Evolutionary conservation across 2,329 filamentous ascomycete genomes (phyloP).

Genomic region (Cladobotryum protrusum): DNA sequence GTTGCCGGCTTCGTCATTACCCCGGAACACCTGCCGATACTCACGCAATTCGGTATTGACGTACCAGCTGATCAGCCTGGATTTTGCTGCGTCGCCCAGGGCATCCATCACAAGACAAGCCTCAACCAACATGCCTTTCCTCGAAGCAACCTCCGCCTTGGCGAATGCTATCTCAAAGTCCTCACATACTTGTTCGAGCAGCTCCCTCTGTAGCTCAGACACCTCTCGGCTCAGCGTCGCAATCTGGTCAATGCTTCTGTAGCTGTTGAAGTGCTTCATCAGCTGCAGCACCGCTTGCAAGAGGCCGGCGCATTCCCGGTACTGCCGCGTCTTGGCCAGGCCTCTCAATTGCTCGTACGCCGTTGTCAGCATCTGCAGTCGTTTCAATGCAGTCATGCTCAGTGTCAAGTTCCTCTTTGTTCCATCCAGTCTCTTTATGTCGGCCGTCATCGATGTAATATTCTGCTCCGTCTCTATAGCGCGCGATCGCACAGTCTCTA

Average conservation of each 20-base stretch:
- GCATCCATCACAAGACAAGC: constrained; percentile 93
- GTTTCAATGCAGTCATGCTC: constrained; percentile 96
- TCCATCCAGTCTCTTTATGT: constrained; percentile 94
- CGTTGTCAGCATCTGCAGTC: constrained; percentile 96
- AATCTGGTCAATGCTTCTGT: constrained; percentile 96
- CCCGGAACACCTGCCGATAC: constrained; percentile 91
- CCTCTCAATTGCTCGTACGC: constrained; percentile 94
- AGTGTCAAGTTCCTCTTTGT: constrained; percentile 95
- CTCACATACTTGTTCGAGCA: constrained; percentile 97
- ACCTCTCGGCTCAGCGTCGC: constrained; percentile 88
- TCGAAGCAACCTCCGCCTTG: constrained; percentile 70
- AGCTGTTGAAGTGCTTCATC: constrained; percentile 98
- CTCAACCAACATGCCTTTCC: constrained; percentile 68
- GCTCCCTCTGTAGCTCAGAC: constrained; percentile 82
- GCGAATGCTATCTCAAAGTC: constrained; percentile 96
- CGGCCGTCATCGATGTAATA: constrained; percentile 97
- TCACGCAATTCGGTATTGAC: constrained; percentile 95
- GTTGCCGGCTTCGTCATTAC: constrained; percentile 92
- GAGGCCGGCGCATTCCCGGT: constrained; percentile 88
- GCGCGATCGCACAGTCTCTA: constrained; percentile 83
- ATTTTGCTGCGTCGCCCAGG: constrained; percentile 77
- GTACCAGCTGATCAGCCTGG: constrained; percentile 88
- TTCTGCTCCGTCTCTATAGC: constrained; percentile 89
- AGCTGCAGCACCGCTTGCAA: constrained; percentile 94
- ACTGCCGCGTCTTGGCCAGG: constrained; percentile 79